Conservation (phyloP, 192 early-diverging fungal species). For the Helicostylum pulchrum region DNA sequence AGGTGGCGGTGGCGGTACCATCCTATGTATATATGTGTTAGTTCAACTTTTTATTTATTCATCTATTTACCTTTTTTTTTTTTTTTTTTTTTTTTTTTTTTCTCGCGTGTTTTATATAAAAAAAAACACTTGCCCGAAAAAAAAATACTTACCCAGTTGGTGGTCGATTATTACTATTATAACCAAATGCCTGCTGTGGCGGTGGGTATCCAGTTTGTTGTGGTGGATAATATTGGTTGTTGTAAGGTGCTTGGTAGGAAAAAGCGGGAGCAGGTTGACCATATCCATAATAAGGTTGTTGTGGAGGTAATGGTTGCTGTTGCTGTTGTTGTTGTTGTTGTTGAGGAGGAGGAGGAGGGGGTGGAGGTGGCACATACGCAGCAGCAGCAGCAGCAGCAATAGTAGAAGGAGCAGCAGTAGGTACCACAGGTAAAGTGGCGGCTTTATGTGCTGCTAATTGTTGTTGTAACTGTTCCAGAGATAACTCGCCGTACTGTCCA, state of each 20-base stretch:
- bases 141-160: conserved; percentile 8
- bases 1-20: conserved; percentile 7
- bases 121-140: too few species aligned
- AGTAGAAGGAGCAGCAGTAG: conserved; percentile 25
- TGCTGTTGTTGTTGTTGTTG: background rate
- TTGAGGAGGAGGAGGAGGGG: background rate
- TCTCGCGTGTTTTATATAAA: too few species aligned
- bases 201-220: background rate
- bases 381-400: conserved; percentile 27
- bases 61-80: too few species aligned
- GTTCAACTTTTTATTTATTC: too few species aligned
- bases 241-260: background rate
- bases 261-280: background rate
- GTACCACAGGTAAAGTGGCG: conserved; percentile 1
- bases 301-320: background rate
- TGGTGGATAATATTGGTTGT: conserved; percentile 10
- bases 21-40: background rate
- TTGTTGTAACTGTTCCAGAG: conserved; percentile 38
- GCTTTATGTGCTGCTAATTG: conserved; percentile 49
- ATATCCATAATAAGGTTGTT: conserved; percentile 3
- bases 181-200: too few species aligned
- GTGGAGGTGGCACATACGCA: conserved; percentile 6
- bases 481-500: conserved; percentile 36
- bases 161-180: background rate
- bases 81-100: too few species aligned